A percentile compares a stretch with the other conserved stretches of the same genome.
These are phyloP conservation scores for Arthrobotrys iridis DNA, from an alignment of 2,329 filamentous ascomycete genomes.

Conservation along the genomic window DNA sequence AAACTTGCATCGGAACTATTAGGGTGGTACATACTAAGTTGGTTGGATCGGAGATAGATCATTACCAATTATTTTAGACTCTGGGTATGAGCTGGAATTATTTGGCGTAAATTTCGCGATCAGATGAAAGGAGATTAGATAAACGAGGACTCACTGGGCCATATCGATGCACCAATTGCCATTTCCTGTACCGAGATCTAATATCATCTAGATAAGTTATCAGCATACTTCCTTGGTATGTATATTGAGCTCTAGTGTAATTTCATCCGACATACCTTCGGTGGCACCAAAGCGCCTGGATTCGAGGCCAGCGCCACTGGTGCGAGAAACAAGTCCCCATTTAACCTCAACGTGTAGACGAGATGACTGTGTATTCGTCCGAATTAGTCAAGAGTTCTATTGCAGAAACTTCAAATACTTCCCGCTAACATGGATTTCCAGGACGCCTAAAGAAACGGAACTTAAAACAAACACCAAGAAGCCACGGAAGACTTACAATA, in stretches of 20 bases:
- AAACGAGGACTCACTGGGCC: constrained; percentile 57
- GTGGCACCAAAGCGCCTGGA: too few species aligned
- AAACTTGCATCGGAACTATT: neutral
- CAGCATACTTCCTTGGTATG: neutral
- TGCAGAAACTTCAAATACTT: neutral
- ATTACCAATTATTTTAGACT: constrained; percentile 55
- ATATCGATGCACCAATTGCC: constrained; percentile 65
- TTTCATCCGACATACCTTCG: constrained; percentile 11
- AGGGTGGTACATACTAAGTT: constrained; percentile 37
- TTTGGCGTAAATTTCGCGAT: neutral
- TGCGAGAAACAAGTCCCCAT: constrained; percentile 55
- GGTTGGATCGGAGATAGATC: constrained; percentile 58
- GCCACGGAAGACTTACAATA: constrained; percentile 22
- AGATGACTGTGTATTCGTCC: constrained; percentile 15
- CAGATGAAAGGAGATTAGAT: neutral
- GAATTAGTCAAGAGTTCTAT: neutral
- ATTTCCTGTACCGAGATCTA: constrained; percentile 64
- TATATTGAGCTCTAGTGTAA: neutral
- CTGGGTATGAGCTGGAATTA: constrained; percentile 46
- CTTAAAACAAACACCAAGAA: neutral
- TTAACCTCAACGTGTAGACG: constrained; percentile 50
- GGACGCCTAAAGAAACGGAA: neutral
- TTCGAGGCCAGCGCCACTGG: too few species aligned
- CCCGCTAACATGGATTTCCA: neutral
- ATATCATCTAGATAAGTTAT: constrained; percentile 56